phyloP scores from a whole-genome alignment of 768 basidiomycete species.

The Macrolepiota fuliginosa region DNA sequence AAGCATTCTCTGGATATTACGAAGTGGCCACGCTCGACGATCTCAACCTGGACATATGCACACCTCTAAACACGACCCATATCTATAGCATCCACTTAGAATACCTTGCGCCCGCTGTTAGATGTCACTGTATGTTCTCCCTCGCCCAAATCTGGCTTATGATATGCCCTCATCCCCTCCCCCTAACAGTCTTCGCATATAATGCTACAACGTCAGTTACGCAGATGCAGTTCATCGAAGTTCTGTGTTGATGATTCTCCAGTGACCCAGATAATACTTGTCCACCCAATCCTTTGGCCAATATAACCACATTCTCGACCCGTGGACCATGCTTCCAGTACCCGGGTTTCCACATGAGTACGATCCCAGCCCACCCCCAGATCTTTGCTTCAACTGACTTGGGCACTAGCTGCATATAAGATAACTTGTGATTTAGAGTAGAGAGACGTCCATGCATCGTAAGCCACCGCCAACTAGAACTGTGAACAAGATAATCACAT shows the following conservation, averaged over 20 bases:
- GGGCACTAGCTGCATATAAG: too few species aligned
- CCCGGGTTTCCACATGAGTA: conserved; percentile 4
- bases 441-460: too few species aligned
- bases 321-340: conserved; percentile 1
- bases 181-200: background rate
- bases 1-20: background rate
- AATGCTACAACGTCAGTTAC: background rate
- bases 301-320: background rate
- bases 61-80: background rate
- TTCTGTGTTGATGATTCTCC: background rate
- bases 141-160: background rate
- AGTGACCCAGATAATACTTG: background rate
- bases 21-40: background rate
- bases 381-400: too few species aligned
- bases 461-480: too few species aligned
- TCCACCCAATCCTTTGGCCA: background rate
- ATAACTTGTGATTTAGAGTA: too few species aligned
- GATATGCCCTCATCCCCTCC: too few species aligned
- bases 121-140: background rate
- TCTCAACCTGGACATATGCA: background rate
- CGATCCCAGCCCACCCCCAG: background rate
- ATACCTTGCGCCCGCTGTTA: background rate
- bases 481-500: too few species aligned
- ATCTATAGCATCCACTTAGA: conserved; percentile 3
- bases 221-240: background rate